Conservation (phyloP, 495 filamentous ascomycete species). For the Paragyromitra xinjiangensis region DNA sequence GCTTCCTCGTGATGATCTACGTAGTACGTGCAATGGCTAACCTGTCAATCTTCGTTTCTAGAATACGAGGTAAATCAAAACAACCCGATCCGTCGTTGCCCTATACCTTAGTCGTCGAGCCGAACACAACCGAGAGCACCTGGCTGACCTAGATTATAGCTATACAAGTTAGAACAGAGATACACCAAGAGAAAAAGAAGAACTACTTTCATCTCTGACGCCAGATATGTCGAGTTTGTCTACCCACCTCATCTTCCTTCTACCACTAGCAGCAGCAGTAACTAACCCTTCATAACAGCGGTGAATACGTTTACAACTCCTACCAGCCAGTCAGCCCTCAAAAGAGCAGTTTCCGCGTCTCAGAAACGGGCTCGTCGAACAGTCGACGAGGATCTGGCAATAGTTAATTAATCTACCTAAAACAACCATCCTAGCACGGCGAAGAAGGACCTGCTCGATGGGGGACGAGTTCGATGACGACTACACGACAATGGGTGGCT, state of each 20-base stretch:
- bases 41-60: constrained; percentile 27
- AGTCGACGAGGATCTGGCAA: constrained; percentile 53
- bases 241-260: constrained; percentile 64
- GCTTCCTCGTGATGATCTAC: constrained; percentile 11
- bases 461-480: constrained; percentile 38
- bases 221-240: constrained; percentile 90
- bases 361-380: constrained; percentile 38
- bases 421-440: constrained; percentile 16
- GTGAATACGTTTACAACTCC: constrained; percentile 56
- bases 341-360: constrained; percentile 53
- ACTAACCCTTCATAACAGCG: constrained; percentile 33
- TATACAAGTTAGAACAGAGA: constrained; percentile 90
- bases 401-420: constrained; percentile 32
- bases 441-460: not conserved
- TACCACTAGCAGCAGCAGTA: constrained; percentile 2
- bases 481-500: constrained; percentile 33
- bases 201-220: constrained; percentile 83
- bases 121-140: constrained; percentile 1
- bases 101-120: not conserved
- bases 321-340: constrained; percentile 52
- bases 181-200: constrained; percentile 88
- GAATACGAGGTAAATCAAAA: constrained; percentile 49
- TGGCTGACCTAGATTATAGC: constrained; percentile 65
- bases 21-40: constrained; percentile 20
- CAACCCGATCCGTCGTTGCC: constrained; percentile 3